A percentile compares a stretch with the other conserved stretches of the same genome.
phyloP scores from a whole-genome alignment of 441 rosid species.

The Adansonia grandidieri region DNA sequence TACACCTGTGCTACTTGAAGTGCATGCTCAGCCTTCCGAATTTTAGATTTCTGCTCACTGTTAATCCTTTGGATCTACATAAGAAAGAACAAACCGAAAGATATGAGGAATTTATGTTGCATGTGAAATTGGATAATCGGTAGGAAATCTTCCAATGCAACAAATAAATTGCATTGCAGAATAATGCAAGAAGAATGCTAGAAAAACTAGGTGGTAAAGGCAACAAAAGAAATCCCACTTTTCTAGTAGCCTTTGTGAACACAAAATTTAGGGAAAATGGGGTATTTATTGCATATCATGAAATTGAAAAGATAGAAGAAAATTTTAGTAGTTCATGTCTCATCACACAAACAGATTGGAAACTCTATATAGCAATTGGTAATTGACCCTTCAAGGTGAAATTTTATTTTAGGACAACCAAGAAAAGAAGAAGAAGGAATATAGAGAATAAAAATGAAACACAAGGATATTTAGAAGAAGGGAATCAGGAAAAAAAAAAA shows the following conservation, averaged over 20 bases:
- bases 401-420: neutral
- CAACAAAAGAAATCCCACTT: slow-evolving; percentile 9
- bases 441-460: neutral
- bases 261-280: neutral
- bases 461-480: slow-evolving; percentile 7
- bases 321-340: neutral
- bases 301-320: slow-evolving; percentile 1
- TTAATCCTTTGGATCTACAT: slow-evolving; percentile 30
- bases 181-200: slow-evolving; percentile 4
- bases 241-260: neutral
- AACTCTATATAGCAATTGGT: neutral
- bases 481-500: neutral
- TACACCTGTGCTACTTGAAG: slow-evolving; percentile 32
- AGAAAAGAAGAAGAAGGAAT: neutral
- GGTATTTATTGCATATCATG: neutral
- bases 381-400: neutral
- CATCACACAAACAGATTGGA: slow-evolving; percentile 1
- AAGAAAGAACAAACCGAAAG: slow-evolving; percentile 16
- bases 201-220: slow-evolving; percentile 1
- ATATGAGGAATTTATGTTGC: neutral
- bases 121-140: neutral
- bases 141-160: neutral
- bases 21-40: slow-evolving; percentile 23
- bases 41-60: slow-evolving; percentile 31
- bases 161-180: neutral